These are phyloP conservation scores for Chytriomyces confervae DNA, from an alignment of 192 early-diverging fungal genomes.

Conservation along the genomic window DNA sequence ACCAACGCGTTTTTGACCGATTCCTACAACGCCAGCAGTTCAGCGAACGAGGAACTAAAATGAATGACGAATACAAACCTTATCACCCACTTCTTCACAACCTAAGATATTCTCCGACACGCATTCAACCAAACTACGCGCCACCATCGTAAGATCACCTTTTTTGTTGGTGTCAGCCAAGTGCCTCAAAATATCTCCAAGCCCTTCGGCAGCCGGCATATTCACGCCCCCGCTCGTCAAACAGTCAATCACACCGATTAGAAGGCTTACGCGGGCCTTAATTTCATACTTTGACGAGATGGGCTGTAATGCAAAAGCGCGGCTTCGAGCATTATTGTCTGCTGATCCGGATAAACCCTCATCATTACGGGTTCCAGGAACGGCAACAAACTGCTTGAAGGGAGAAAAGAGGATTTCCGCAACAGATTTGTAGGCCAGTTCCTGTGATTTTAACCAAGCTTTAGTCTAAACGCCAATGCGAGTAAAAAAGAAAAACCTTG, in stretches of 20 bases:
- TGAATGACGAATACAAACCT: background rate
- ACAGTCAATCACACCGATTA: slow-evolving; percentile 13
- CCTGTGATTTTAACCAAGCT: slow-evolving; percentile 33
- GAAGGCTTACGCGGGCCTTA: slow-evolving; percentile 29
- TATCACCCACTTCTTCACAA: slow-evolving; percentile 62
- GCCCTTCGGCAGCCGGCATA: slow-evolving; percentile 2
- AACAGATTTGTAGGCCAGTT: slow-evolving; percentile 72
- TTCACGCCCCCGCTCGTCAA: slow-evolving; percentile 7
- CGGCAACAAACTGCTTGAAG: slow-evolving; percentile 38
- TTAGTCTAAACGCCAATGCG: background rate
- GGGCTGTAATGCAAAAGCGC: slow-evolving; percentile 12
- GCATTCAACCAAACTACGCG: slow-evolving; percentile 74
- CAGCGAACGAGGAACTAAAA: background rate
- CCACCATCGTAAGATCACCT: slow-evolving; percentile 57
- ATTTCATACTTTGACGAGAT: slow-evolving; percentile 28
- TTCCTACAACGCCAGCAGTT: slow-evolving; percentile 1
- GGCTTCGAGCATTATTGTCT: background rate
- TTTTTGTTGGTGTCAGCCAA: slow-evolving; percentile 5
- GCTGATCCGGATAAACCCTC: background rate
- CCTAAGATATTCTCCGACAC: slow-evolving; percentile 73
- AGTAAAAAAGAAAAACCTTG: slow-evolving; percentile 34
- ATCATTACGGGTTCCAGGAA: background rate
- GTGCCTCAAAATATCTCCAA: slow-evolving; percentile 36
- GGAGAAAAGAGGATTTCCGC: slow-evolving; percentile 76
- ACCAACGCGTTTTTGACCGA: slow-evolving; percentile 35